Evolutionary conservation across 139 green algal genomes (phyloP), one percentile per base, ranked within the genome.

Genomic region (Chlorella sp.): DNA sequence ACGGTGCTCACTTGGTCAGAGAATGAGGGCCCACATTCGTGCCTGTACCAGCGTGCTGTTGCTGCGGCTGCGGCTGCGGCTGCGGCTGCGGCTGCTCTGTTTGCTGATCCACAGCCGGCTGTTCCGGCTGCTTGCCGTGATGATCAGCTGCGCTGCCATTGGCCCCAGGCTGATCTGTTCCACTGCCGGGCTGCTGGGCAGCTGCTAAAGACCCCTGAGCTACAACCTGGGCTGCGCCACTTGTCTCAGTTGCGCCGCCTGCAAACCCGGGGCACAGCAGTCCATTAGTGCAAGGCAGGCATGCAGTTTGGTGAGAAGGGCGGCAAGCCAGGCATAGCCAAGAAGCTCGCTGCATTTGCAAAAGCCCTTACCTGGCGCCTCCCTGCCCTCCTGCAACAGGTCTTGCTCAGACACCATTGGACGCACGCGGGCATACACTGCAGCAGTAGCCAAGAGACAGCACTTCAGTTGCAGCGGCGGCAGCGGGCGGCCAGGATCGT

Each of bases 351-450:
- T n/a, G n/a, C n/a, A n/a, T n/a, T n/a, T n/a, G n/a, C n/a, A n/a
- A n/a, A n/a, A n/a, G n/a, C n/a, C 15, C 38, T 4, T 36, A 72
- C 76, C 76, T 82, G 56, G 76, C 23, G 57, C 13, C 9, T 82
- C 21, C 26, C 72, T 72, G 36, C 51, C 76, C 36, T 44, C 23
- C 18, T 57, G 60, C 56, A 82, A n/a, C n/a, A 84, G n/a, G 21
- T 84, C 64, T 64, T 64, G 51, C 64, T 84, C 79, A 25, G 68
- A 80, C 4, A 85, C 34, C 68, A 85, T 80, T 32, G 80, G 80
- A 21, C 69, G 47, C 68, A 85, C 23, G 25, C 80, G 80, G 7
- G 20, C 36, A 39, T 82, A 74, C 5, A 81, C 81, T 84, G 64
- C 39, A 36, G 21, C 7, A 3, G n/a, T 3, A 39, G 38, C 55